phyloP scores from a whole-genome alignment of 2,329 filamentous ascomycete genomes.

The Zasmidium cellare region DNA sequence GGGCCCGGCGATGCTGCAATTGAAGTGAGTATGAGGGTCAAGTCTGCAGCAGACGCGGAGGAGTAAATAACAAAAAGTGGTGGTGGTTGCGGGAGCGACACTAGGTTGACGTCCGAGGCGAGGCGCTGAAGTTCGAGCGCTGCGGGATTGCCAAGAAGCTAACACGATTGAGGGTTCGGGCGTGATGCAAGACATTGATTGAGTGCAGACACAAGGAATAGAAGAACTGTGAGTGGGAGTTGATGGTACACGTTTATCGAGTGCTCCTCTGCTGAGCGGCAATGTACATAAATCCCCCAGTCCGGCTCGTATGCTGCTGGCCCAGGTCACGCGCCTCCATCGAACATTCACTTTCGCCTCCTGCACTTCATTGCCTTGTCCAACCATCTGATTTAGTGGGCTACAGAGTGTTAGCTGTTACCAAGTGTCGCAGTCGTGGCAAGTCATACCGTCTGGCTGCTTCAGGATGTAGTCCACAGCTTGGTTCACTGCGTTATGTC shows the following conservation, averaged over 20 bases:
- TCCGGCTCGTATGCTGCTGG: constrained; percentile 12
- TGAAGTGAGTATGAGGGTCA: not conserved
- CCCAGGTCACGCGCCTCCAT: constrained; percentile 11
- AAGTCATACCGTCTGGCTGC: constrained; percentile 81
- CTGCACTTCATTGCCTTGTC: not conserved
- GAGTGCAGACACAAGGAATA: not conserved
- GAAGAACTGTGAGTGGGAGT: not conserved
- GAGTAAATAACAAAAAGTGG: not conserved
- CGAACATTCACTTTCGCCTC: constrained; percentile 1
- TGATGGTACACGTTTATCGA: constrained; percentile 34
- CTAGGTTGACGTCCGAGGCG: not conserved
- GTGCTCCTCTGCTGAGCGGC: constrained; percentile 23
- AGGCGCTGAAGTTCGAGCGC: not conserved
- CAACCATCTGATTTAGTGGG: constrained; percentile 29
- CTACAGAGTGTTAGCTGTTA: constrained; percentile 26
- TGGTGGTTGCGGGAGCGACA: not conserved
- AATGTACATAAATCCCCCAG: constrained; percentile 32
- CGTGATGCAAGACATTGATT: not conserved
- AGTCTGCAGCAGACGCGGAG: not conserved
- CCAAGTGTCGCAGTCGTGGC: no score
- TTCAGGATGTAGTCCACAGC: constrained; percentile 90
- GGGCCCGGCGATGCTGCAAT: not conserved
- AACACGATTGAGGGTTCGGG: not conserved
- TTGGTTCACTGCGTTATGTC: constrained; percentile 71
- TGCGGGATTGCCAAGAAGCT: not conserved